These are phyloP conservation scores for Nitzschia inconspicua DNA, from an alignment of 108 stramenopile genomes.

Conservation along the genomic window DNA sequence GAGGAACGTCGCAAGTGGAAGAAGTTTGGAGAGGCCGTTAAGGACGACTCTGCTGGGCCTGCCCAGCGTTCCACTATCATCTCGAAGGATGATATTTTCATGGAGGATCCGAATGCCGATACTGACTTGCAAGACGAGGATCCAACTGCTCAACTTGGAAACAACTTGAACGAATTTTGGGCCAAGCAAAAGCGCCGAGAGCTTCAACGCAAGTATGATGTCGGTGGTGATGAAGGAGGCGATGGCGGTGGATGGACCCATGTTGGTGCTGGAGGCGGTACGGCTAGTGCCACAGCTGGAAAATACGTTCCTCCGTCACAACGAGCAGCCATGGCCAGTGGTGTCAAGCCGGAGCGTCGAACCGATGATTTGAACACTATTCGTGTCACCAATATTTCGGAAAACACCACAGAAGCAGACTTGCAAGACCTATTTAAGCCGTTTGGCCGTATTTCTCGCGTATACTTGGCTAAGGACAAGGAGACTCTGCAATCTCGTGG, in stretches of 20 bases:
- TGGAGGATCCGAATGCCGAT: slow-evolving; percentile 88
- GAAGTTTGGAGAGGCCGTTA: slow-evolving; percentile 77
- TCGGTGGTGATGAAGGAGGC: slow-evolving; percentile 42
- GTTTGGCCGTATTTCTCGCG: slow-evolving; percentile 94
- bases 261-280: slow-evolving; percentile 48
- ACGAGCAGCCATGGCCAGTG: slow-evolving; percentile 35
- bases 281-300: slow-evolving; percentile 43
- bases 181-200: slow-evolving; percentile 84
- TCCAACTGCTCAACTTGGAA: slow-evolving; percentile 62
- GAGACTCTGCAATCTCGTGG: slow-evolving; percentile 90
- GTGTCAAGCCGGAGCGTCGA: slow-evolving; percentile 56
- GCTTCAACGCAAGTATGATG: slow-evolving; percentile 89
- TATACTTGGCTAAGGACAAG: slow-evolving; percentile 96
- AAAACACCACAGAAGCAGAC: slow-evolving; percentile 95
- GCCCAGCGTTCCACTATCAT: slow-evolving; percentile 61
- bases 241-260: slow-evolving; percentile 74
- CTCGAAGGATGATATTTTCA: slow-evolving; percentile 71
- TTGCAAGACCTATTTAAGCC: slow-evolving; percentile 90
- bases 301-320: slow-evolving; percentile 83
- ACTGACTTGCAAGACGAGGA: slow-evolving; percentile 88
- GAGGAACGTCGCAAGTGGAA: slow-evolving; percentile 75
- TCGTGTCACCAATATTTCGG: slow-evolving; percentile 97
- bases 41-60: slow-evolving; percentile 62
- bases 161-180: slow-evolving; percentile 88
- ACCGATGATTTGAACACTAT: slow-evolving; percentile 94